phyloP scores from a whole-genome alignment of 768 basidiomycete species.

The Tricholoma saponaceum region DNA sequence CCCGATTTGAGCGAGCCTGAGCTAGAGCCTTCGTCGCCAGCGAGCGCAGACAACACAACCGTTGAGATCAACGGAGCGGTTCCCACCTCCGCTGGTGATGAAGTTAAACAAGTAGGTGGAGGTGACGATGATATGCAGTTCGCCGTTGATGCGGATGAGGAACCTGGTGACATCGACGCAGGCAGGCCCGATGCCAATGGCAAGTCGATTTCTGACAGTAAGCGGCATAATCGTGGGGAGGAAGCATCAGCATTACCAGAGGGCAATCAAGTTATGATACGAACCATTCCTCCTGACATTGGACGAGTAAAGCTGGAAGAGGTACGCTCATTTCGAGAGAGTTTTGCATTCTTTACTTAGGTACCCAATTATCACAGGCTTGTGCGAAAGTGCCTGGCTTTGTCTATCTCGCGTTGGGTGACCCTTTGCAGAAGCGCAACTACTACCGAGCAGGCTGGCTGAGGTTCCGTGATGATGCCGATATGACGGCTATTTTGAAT shows the following conservation, averaged over 20 bases:
- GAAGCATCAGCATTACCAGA: constrained; percentile 71
- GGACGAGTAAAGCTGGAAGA: constrained; percentile 88
- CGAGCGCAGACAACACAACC: constrained; percentile 45
- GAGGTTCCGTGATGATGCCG: constrained; percentile 78
- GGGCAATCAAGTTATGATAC: constrained; percentile 90
- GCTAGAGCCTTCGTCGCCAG: constrained; percentile 43
- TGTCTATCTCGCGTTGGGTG: constrained; percentile 85
- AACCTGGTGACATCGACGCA: constrained; percentile 55
- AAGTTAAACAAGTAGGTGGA: constrained; percentile 40
- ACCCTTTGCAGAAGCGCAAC: constrained; percentile 88
- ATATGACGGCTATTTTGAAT: constrained; percentile 68
- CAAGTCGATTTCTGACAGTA: constrained; percentile 41
- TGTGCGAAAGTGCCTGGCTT: constrained; percentile 77
- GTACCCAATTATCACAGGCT: constrained; percentile 43
- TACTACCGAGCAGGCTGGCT: constrained; percentile 96
- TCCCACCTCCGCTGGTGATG: constrained; percentile 37
- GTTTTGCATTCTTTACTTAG: constrained; percentile 2
- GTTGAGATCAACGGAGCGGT: constrained; percentile 38
- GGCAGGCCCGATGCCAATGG: constrained; percentile 56
- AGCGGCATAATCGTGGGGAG: constrained; percentile 56
- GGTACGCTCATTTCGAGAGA: constrained; percentile 39
- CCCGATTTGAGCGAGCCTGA: constrained; percentile 65
- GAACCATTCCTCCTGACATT: constrained; percentile 92
- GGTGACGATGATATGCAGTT: constrained; percentile 77
- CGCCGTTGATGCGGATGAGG: constrained; percentile 69